Evolutionary conservation across 805 yeast genomes (phyloP), one percentile per base, ranked within the genome.

Genomic region (Metschnikowia henanensis): DNA sequence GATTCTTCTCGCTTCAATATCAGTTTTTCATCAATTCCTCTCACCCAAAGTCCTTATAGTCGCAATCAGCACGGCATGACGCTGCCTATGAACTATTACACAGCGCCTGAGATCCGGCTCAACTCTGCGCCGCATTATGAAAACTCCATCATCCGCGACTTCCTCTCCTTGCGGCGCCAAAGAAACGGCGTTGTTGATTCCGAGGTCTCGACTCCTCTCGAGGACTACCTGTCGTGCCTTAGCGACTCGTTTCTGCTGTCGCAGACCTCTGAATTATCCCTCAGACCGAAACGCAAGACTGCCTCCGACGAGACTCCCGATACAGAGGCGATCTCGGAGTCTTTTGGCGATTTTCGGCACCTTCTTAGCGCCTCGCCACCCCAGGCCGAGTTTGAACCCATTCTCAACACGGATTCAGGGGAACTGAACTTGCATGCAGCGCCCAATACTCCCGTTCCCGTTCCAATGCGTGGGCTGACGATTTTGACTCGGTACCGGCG

Each of bases 201-300:
- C 2, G 39, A 30, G 8, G 36, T 6, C 6, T 15, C 35, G 6
- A 30, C 36, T 7, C 43, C 38, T 2, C 7, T 23, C 6, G 45
- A 41, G 12, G 32, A 30, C 6, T 23, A 22, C 13, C 21, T 35
- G 16, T 23, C 39, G 5, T 18, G 39, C 15, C 20, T 23, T 7
- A 41, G 36, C 22, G 39, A 35, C 20, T 41, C 45, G 22, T 17
- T 30, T n/a, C 31, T 28, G 36, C 45, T 41, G 45, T 30, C 32
- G 2, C 39, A 30, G 19, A 30, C 6, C 2, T 41, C 45, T 9
- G 36, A n/a, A 5, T 30, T 41, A 15, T 35, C 39, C 6, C 36
- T 41, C 13, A n/a, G 35, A 4, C 17, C 13, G 16, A n/a, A 6
- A 2, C 37, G 23, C 6, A 17, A n/a, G 6, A 20, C 26, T 4